Evolutionary conservation across 768 basidiomycete genomes (phyloP).

Genomic region (Podaxis carcinomalis): DNA sequence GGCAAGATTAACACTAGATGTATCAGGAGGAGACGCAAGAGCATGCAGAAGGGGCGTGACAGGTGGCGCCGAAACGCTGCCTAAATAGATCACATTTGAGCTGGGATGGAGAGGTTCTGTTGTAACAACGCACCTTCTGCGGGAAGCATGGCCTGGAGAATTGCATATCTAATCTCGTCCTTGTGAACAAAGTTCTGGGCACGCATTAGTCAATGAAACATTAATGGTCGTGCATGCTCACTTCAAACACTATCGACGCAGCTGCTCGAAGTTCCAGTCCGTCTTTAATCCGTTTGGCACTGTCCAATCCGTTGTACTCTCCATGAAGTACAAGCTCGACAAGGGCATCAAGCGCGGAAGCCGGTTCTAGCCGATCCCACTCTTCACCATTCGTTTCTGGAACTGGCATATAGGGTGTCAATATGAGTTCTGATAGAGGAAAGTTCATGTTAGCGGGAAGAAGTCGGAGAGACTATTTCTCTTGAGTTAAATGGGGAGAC

Average conservation of each 20-base stretch:
- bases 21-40: constrained; percentile 58
- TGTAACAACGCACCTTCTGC: constrained; percentile 37
- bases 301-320: constrained; percentile 73
- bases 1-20: constrained; percentile 48
- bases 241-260: constrained; percentile 82
- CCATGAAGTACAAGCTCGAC: constrained; percentile 83
- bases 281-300: constrained; percentile 56
- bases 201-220: constrained; percentile 1
- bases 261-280: constrained; percentile 72
- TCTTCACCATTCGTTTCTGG: constrained; percentile 87
- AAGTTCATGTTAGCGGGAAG: constrained; percentile 45
- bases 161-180: constrained; percentile 65
- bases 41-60: constrained; percentile 68
- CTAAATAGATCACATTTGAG: constrained; percentile 5
- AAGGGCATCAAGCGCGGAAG: constrained; percentile 78
- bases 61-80: constrained; percentile 33
- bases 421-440: constrained; percentile 60
- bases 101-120: neutral
- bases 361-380: constrained; percentile 82
- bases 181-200: constrained; percentile 70
- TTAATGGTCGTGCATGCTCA: constrained; percentile 23
- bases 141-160: constrained; percentile 72
- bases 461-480: constrained; percentile 38
- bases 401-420: constrained; percentile 73
- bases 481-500: constrained; percentile 10